Evolutionary conservation across 2,329 filamentous ascomycete genomes (phyloP), one percentile per base, ranked within the genome.

Genomic region (Fusarium continuum): DNA sequence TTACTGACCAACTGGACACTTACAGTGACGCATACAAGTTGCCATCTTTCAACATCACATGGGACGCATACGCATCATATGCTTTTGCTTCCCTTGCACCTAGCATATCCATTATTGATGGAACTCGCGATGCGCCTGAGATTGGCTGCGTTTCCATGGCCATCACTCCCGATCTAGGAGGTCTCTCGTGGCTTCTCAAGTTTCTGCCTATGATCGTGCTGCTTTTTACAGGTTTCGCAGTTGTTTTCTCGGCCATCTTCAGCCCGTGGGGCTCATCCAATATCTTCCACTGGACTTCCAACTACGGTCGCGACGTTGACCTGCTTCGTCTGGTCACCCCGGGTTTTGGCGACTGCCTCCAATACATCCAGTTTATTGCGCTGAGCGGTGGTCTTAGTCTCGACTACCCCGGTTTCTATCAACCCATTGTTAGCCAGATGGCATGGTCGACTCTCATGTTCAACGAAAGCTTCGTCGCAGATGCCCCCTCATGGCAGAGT

Each of bases 201-300:
- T 95, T 91, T 73, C 76, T 97, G 5, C 94, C 95, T 2, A 83
- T 94, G 20, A 81, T 90, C 4, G 86, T 97, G 20, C 82, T 99
- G 26, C 79, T 94, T 4, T 82, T 94, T 34, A 91, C 96, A 39
- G 95, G 88, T 3, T 76, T 93, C 55, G 92, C 93, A 13, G 97
- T 94, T 7, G 81, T 93, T 29, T 88, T 92, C 65, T 93, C 95
- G 4, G 91, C 88, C 44, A 91, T 96, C 31, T 94, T 88, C 73
- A 97, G 93, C 72, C 95, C 95, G 0, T 99, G 95, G 94, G 95
- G 95, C 17, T 91, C 92, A 2, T 87, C 87, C 8, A 91, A 99
- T 73, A 83, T 94, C 17, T 98, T 98, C 75, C 89, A 91, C 67
- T 99, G 94, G 93, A 93, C 92, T n/a, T 96, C 92, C 72, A 99